Conservation (phyloP, 768 basidiomycete species). For the Trametes punicea region DNA sequence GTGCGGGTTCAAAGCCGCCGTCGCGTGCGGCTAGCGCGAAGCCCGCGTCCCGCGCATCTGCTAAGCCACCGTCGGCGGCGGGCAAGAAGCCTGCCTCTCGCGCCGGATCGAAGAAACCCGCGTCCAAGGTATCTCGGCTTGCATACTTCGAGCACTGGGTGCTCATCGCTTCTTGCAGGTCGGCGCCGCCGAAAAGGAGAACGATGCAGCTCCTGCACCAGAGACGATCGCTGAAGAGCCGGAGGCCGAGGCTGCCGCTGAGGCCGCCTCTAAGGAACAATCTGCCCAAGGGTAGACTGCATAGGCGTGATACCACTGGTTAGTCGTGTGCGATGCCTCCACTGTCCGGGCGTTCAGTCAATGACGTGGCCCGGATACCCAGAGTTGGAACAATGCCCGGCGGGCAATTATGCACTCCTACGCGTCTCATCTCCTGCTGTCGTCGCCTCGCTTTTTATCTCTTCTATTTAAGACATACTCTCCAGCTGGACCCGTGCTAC, state of each 20-base stretch:
- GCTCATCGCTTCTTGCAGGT: constrained; percentile 22
- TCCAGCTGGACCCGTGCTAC: constrained; percentile 1
- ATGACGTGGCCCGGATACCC: constrained; percentile 3
- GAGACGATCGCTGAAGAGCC: constrained; percentile 59
- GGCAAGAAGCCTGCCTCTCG: constrained; percentile 54
- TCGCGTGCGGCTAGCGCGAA: constrained; percentile 36
- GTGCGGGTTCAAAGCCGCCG: constrained; percentile 36
- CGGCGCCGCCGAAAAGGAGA: constrained; percentile 35
- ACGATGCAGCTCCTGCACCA: constrained; percentile 33
- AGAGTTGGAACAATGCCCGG: neutral
- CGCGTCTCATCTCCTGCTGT: constrained; percentile 12
- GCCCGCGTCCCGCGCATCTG: constrained; percentile 35
- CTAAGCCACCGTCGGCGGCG: constrained; percentile 39
- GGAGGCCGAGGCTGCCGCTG: constrained; percentile 30
- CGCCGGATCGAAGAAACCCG: constrained; percentile 60
- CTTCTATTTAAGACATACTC: constrained; percentile 17
- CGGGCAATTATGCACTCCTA: constrained; percentile 11
- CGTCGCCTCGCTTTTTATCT: constrained; percentile 22
- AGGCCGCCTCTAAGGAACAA: constrained; percentile 16
- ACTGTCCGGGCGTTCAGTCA: neutral
- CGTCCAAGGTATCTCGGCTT: constrained; percentile 46
- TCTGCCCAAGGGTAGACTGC: constrained; percentile 2
- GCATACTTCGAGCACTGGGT: neutral
- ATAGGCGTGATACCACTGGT: constrained; percentile 16
- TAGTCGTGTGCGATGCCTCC: neutral